These are phyloP conservation scores for Breviolum minutum DNA, from an alignment of 73 alveolate species.

Conservation along the genomic window DNA sequence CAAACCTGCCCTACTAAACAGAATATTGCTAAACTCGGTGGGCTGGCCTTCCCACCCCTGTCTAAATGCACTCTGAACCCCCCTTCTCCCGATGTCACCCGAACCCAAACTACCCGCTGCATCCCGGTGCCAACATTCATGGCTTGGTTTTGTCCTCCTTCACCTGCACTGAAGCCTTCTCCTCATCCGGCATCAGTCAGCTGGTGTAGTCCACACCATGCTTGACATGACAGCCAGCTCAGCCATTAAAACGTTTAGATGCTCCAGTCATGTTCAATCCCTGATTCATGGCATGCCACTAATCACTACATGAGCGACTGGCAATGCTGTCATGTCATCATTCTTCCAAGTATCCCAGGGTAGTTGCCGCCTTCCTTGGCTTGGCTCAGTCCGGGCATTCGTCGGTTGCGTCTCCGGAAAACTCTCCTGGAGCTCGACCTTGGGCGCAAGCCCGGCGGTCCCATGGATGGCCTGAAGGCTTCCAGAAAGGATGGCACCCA, in stretches of 20 bases:
- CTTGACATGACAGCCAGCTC: no score
- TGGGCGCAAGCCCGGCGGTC: constrained; percentile 36
- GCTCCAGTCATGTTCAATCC: no score
- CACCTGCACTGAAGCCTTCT: constrained; percentile 28
- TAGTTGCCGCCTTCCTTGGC: constrained; percentile 35
- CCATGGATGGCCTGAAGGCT: background rate
- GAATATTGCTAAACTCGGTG: no score
- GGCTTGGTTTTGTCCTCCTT: background rate
- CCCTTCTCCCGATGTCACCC: background rate
- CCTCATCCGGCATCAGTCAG: background rate
- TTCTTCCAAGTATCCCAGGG: constrained; percentile 30
- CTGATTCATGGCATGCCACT: background rate
- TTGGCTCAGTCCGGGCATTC: background rate
- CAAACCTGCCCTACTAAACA: background rate
- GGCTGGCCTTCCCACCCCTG: no score
- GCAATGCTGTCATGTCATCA: background rate
- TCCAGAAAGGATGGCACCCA: constrained; percentile 60
- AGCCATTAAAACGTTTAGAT: no score
- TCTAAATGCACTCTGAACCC: no score
- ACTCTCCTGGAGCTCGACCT: constrained; percentile 65
- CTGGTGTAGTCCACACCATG: no score
- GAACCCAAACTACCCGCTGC: background rate
- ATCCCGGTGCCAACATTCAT: background rate
- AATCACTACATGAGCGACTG: background rate
- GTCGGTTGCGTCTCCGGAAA: constrained; percentile 67